A percentile compares a stretch with the other conserved stretches of the same genome.
These are phyloP conservation scores for Parasarocladium wereldwijsianum DNA, from an alignment of 2,329 filamentous ascomycete species.

Conservation along the genomic window DNA sequence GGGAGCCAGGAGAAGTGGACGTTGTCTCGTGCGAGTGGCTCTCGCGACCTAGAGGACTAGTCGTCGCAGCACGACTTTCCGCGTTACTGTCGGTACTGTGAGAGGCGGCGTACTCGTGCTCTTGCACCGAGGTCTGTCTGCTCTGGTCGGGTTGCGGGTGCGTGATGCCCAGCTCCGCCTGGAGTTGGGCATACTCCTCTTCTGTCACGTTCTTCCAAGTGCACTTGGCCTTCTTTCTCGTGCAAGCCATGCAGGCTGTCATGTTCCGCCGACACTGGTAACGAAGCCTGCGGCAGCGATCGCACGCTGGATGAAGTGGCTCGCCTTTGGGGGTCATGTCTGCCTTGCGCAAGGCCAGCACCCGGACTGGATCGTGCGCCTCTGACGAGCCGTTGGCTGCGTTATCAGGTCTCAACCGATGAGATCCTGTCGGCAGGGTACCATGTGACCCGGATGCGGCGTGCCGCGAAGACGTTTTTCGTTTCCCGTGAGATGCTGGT, in stretches of 20 bases:
- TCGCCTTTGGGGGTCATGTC: slow-evolving; percentile 63
- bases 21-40: slow-evolving; percentile 1
- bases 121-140: background rate
- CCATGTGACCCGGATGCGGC: background rate
- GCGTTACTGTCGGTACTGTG: background rate
- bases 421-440: background rate
- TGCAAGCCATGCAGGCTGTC: slow-evolving; percentile 76
- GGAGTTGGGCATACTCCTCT: slow-evolving; percentile 38
- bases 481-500: background rate
- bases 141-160: background rate
- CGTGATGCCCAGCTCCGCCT: slow-evolving; percentile 12
- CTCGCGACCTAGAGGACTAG: slow-evolving; percentile 1
- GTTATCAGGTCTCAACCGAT: background rate
- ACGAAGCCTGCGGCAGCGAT: slow-evolving; percentile 64
- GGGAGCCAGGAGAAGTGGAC: background rate
- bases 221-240: slow-evolving; percentile 81
- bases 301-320: slow-evolving; percentile 66
- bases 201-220: slow-evolving; percentile 71
- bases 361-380: slow-evolving; percentile 18
- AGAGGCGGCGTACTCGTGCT: background rate
- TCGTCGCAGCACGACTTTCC: background rate
- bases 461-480: background rate
- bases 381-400: background rate
- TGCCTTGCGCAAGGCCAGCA: slow-evolving; percentile 59
- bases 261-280: slow-evolving; percentile 77